These are phyloP conservation scores for Balamuthia mandrillaris DNA, from an alignment of 208 protist genomes.

Conservation along the genomic window DNA sequence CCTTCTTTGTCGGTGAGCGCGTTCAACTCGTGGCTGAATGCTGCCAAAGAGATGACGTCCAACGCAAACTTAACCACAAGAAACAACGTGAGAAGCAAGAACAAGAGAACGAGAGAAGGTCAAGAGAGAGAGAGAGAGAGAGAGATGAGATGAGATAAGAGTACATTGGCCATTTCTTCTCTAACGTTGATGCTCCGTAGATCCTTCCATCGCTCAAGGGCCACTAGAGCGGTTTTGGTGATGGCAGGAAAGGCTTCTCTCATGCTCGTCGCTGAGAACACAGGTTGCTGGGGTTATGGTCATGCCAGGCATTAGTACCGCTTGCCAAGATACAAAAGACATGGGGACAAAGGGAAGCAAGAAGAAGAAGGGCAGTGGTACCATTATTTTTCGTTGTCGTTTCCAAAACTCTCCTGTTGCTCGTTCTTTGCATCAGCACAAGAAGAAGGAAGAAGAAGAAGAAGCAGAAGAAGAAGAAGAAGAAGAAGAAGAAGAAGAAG, in stretches of 20 bases:
- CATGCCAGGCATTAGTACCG: neutral
- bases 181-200: neutral
- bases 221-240: neutral
- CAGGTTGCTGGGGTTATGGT: neutral
- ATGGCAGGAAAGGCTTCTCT: neutral
- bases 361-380: neutral
- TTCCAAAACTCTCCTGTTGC: neutral
- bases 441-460: neutral
- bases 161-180: neutral
- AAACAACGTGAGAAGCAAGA: no score
- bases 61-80: neutral
- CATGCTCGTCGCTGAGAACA: neutral
- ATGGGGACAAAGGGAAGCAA: neutral
- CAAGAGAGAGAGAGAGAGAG: no score
- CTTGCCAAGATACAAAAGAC: no score
- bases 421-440: neutral
- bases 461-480: neutral
- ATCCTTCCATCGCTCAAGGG: neutral
- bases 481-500: neutral
- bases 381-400: neutral
- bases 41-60: neutral
- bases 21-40: constrained; percentile 3
- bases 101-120: no score
- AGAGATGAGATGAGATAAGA: neutral
- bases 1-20: neutral